A percentile compares a stretch with the other conserved stretches of the same genome.
Conservation (phyloP, 441 rosid genomes). For the Croton laevigatus region DNA sequence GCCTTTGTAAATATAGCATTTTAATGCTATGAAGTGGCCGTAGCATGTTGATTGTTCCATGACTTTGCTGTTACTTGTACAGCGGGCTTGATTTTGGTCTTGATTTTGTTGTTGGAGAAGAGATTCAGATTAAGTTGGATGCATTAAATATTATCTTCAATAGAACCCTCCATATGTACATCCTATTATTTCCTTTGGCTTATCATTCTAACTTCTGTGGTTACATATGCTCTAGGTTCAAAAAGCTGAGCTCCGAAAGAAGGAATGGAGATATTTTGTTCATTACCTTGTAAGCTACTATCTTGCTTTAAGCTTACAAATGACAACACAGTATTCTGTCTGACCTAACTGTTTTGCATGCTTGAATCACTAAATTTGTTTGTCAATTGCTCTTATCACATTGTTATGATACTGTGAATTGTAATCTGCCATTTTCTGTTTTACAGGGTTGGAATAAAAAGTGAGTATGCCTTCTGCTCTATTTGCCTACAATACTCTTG, state of each 20-base stretch:
- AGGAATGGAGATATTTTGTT: slow-evolving; percentile 93
- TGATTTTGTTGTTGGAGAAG: neutral
- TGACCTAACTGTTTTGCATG: neutral
- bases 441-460: slow-evolving; percentile 98
- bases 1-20: neutral
- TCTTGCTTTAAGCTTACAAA: neutral
- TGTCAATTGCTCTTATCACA: slow-evolving; percentile 5
- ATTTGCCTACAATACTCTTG: slow-evolving; percentile 13
- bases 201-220: slow-evolving; percentile 4
- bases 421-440: slow-evolving; percentile 30
- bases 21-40: neutral
- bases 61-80: neutral
- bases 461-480: slow-evolving; percentile 55
- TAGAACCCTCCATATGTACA: neutral
- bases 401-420: slow-evolving; percentile 19
- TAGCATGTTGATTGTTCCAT: neutral
- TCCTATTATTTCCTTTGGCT: neutral
- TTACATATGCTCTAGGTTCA: slow-evolving; percentile 55
- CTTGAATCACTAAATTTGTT: slow-evolving; percentile 13
- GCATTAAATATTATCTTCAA: too few species aligned
- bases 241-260: slow-evolving; percentile 81
- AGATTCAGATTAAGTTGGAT: neutral
- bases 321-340: neutral
- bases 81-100: slow-evolving; percentile 5
- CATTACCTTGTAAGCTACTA: slow-evolving; percentile 81